phyloP scores from a whole-genome alignment of 306 rosid species.

The Echinosophora koreensis region DNA sequence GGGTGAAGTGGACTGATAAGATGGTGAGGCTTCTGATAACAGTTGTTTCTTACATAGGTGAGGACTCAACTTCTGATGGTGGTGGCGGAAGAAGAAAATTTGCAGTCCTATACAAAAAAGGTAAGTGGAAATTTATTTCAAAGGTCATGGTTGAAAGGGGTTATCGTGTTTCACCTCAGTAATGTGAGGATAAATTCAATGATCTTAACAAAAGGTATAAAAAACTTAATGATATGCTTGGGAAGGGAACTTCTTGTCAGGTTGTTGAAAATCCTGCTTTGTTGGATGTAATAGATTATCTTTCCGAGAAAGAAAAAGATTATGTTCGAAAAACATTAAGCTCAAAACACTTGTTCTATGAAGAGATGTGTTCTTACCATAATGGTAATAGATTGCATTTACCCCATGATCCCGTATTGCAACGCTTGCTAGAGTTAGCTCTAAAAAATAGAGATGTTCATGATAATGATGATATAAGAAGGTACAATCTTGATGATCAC shows the following conservation, averaged over 20 bases:
- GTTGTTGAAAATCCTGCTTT: slow-evolving; percentile 89
- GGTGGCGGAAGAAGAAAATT: slow-evolving; percentile 73
- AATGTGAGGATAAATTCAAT: slow-evolving; percentile 95
- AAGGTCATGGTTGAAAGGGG: slow-evolving; percentile 96
- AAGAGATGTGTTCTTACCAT: slow-evolving; percentile 97
- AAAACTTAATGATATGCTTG: slow-evolving; percentile 87
- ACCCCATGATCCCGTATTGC: slow-evolving; percentile 89
- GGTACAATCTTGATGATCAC: slow-evolving; percentile 70
- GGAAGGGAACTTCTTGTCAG: slow-evolving; percentile 90
- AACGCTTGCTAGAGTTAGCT: slow-evolving; percentile 81
- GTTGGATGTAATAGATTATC: slow-evolving; percentile 73
- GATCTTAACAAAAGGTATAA: slow-evolving; percentile 94
- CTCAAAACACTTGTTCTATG: slow-evolving; percentile 90
- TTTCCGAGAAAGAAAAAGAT: slow-evolving; percentile 84
- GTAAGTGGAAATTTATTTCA: slow-evolving; percentile 92
- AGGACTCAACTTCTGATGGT: slow-evolving; percentile 64
- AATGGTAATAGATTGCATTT: slow-evolving; percentile 85
- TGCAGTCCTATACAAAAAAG: slow-evolving; percentile 78
- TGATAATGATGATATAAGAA: slow-evolving; percentile 69
- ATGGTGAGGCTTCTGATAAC: slow-evolving; percentile 94
- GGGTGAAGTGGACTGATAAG: slow-evolving; percentile 92
- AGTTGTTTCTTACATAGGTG: slow-evolving; percentile 84
- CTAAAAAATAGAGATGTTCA: slow-evolving; percentile 75
- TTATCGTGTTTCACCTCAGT: slow-evolving; percentile 89
- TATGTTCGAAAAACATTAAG: slow-evolving; percentile 80